Conservation (phyloP, 108 stramenopile species). For the Pseudonitzschia pungens region DNA sequence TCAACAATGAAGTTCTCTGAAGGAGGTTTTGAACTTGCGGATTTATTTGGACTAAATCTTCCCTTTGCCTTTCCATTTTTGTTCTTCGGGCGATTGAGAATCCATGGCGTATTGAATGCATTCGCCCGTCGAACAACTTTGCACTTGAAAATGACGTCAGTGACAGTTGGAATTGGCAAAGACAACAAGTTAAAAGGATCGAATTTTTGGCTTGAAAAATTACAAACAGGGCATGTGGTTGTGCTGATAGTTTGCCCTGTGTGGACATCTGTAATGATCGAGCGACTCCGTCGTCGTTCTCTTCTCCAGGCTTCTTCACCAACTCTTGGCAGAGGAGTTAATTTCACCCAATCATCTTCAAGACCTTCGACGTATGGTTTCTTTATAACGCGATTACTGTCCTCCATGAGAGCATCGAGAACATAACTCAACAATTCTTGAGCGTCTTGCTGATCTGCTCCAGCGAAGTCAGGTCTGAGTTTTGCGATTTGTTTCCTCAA, state of each 20-base stretch:
- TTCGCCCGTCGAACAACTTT: slow-evolving; percentile 77
- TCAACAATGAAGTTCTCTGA: slow-evolving; percentile 69
- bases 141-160: slow-evolving; percentile 82
- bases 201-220: slow-evolving; percentile 82
- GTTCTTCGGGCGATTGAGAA: slow-evolving; percentile 46
- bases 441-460: slow-evolving; percentile 95
- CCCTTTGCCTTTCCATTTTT: slow-evolving; percentile 23
- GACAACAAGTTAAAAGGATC: slow-evolving; percentile 93
- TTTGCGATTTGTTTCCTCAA: slow-evolving; percentile 79
- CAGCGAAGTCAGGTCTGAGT: slow-evolving; percentile 76
- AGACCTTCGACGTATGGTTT: slow-evolving; percentile 91
- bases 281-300: slow-evolving; percentile 69
- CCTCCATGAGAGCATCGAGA: slow-evolving; percentile 92
- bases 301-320: slow-evolving; percentile 84
- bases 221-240: slow-evolving; percentile 83
- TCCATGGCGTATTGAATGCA: slow-evolving; percentile 63
- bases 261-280: slow-evolving; percentile 77
- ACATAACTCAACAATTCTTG: slow-evolving; percentile 93
- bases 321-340: slow-evolving; percentile 55
- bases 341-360: slow-evolving; percentile 82
- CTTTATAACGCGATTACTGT: slow-evolving; percentile 89
- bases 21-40: slow-evolving; percentile 42
- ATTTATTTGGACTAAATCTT: slow-evolving; percentile 23
- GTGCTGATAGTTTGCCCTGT: slow-evolving; percentile 86
- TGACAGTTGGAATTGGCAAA: slow-evolving; percentile 88